Percentiles rank a stretch among this genome's conserved stretches.
These are phyloP conservation scores for Ceratobasidium sp. DNA, from an alignment of 1,284 basidiomycete species.

Conservation along the genomic window DNA sequence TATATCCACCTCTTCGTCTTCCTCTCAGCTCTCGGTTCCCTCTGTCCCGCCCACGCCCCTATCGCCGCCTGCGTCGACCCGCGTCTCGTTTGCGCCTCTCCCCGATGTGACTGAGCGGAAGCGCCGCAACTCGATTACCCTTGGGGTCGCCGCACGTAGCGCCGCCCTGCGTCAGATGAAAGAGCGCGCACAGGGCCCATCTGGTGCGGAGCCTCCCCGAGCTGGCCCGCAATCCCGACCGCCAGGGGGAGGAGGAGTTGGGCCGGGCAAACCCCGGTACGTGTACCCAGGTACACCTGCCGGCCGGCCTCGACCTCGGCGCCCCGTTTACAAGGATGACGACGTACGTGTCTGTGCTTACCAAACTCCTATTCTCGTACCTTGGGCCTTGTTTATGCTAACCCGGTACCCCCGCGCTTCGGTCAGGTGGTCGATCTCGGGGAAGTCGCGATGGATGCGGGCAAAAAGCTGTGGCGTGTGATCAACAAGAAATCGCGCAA, in stretches of 20 bases:
- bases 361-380: not conserved
- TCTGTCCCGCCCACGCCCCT: not conserved
- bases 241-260: constrained; percentile 1
- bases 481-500: constrained; percentile 31
- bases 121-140: constrained; percentile 43
- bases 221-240: not conserved
- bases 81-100: constrained; percentile 43
- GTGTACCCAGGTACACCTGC: constrained; percentile 11
- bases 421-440: constrained; percentile 43
- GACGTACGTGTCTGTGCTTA: constrained; percentile 5
- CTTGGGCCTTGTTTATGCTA: not conserved
- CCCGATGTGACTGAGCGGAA: constrained; percentile 34
- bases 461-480: constrained; percentile 43
- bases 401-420: constrained; percentile 3
- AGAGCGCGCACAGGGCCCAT: not conserved
- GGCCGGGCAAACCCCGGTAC: constrained; percentile 13
- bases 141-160: constrained; percentile 42
- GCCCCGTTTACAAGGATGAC: constrained; percentile 36
- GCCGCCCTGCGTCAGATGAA: constrained; percentile 27
- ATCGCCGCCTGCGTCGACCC: not conserved
- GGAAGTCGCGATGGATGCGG: constrained; percentile 43
- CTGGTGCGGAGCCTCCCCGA: constrained; percentile 15
- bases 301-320: constrained; percentile 32
- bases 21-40: constrained; percentile 12
- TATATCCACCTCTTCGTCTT: constrained; percentile 6